These are phyloP conservation scores for Curvularia sp. DNA, from an alignment of 2,329 filamentous ascomycete species.

Conservation along the genomic window DNA sequence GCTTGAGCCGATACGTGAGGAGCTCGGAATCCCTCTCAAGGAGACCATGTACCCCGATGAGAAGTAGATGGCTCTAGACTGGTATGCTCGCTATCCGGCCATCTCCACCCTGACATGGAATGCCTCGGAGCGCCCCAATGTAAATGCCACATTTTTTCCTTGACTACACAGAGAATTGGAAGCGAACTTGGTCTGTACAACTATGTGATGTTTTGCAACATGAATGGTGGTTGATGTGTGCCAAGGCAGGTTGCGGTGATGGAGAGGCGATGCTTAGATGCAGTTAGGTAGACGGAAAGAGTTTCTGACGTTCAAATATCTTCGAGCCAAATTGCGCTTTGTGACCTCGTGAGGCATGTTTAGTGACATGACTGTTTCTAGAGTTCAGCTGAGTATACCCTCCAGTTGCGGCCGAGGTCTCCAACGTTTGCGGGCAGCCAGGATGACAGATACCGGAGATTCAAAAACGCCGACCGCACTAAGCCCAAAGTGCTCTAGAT, in stretches of 20 bases:
- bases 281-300: slow-evolving; percentile 27
- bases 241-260: not conserved
- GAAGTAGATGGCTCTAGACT: slow-evolving; percentile 34
- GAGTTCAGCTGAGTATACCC: not conserved
- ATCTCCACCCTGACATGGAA: slow-evolving; percentile 21
- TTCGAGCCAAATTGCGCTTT: not conserved
- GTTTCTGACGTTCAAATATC: slow-evolving; percentile 33
- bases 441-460: slow-evolving; percentile 5
- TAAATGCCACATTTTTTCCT: slow-evolving; percentile 34
- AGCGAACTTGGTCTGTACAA: slow-evolving; percentile 34
- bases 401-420: not conserved
- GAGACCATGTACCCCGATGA: slow-evolving; percentile 84
- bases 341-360: not conserved
- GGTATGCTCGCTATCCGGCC: slow-evolving; percentile 19
- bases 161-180: slow-evolving; percentile 30
- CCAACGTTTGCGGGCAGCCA: not conserved
- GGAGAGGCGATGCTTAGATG: slow-evolving; percentile 36
- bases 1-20: slow-evolving; percentile 90
- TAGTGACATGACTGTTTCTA: not conserved
- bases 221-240: slow-evolving; percentile 9
- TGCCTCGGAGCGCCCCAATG: slow-evolving; percentile 27
- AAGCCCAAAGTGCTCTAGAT: not conserved
- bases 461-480: slow-evolving; percentile 14
- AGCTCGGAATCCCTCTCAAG: slow-evolving; percentile 89
- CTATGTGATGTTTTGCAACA: slow-evolving; percentile 35